Evolutionary conservation across 345 rosid species (phyloP).

Genomic region (Eucalyptus victrix): DNA sequence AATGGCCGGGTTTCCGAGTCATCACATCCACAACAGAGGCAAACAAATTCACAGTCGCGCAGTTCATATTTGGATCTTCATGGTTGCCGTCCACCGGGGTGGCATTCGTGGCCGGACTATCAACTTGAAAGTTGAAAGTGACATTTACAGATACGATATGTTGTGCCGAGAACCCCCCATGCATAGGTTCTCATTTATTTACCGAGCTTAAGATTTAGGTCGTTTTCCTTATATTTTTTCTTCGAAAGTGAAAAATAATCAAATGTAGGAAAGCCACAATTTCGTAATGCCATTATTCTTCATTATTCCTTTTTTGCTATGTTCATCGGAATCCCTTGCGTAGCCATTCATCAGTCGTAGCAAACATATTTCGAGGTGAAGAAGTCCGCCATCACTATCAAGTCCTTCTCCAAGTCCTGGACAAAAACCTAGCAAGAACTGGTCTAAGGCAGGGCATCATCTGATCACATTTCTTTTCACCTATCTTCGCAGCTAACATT

Average conservation of each 20-base stretch:
- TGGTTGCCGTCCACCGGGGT: constrained; percentile 19
- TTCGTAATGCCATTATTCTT: not conserved
- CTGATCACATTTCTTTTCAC: not conserved
- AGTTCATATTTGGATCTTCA: constrained; percentile 9
- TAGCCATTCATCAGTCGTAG: not conserved
- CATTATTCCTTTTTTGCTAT: not conserved
- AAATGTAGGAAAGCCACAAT: not conserved
- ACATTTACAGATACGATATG: not conserved
- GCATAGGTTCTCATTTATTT: not conserved
- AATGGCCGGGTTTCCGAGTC: constrained; percentile 12
- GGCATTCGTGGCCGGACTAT: constrained; percentile 21
- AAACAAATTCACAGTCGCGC: not conserved
- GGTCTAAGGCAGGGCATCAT: not conserved
- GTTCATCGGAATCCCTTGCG: not conserved
- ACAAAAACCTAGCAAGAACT: not conserved
- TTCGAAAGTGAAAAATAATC: not conserved
- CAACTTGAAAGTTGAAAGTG: constrained; percentile 26
- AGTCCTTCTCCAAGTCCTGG: not conserved
- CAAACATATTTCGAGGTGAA: not conserved
- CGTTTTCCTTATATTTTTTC: not conserved
- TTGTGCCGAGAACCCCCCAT: not conserved
- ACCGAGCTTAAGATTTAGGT: not conserved
- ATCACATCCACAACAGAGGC: constrained; percentile 3
- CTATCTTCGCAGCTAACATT: not conserved
- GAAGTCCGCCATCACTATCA: not conserved